phyloP scores from a whole-genome alignment of 2,329 filamentous ascomycete genomes.

The Colletotrichum limetticola region DNA sequence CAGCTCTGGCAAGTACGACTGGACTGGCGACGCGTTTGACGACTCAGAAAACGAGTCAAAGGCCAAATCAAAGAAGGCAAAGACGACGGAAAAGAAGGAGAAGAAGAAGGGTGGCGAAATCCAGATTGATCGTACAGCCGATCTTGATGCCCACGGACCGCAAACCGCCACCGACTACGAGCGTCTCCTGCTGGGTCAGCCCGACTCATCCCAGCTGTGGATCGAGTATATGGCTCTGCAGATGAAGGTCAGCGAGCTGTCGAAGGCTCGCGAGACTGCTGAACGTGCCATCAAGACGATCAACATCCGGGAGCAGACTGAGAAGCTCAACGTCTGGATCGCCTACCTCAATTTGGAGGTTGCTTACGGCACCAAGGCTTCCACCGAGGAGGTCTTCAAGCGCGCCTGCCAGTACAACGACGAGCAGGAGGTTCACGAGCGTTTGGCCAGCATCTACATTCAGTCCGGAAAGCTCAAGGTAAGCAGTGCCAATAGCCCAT shows the following conservation, averaged over 20 bases:
- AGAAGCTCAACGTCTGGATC: constrained; percentile 96
- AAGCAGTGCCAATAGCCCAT: constrained; percentile 48
- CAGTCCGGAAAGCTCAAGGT: constrained; percentile 87
- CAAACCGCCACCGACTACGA: constrained; percentile 94
- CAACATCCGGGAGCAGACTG: constrained; percentile 87
- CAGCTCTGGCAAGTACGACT: constrained; percentile 82
- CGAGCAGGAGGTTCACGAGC: constrained; percentile 87
- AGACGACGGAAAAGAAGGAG: constrained; percentile 51
- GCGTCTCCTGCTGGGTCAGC: constrained; percentile 88
- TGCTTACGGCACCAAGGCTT: constrained; percentile 85
- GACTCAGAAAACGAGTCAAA: constrained; percentile 65
- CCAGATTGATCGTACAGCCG: constrained; percentile 89
- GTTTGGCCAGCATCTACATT: constrained; percentile 93
- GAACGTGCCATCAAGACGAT: constrained; percentile 93
- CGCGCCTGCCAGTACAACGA: constrained; percentile 95
- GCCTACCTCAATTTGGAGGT: constrained; percentile 95
- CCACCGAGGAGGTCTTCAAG: constrained; percentile 87
- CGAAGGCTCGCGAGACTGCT: constrained; percentile 88
- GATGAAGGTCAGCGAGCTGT: constrained; percentile 88
- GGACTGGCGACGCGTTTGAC: constrained; percentile 78
- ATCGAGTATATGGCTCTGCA: constrained; percentile 99
- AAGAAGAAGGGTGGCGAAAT: constrained; percentile 79
- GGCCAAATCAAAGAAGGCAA: constrained; percentile 42
- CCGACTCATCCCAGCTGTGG: constrained; percentile 94
- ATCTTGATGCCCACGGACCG: constrained; percentile 88